These are phyloP conservation scores for Antrodiella citrinella DNA, from an alignment of 768 basidiomycete species.

Conservation along the genomic window DNA sequence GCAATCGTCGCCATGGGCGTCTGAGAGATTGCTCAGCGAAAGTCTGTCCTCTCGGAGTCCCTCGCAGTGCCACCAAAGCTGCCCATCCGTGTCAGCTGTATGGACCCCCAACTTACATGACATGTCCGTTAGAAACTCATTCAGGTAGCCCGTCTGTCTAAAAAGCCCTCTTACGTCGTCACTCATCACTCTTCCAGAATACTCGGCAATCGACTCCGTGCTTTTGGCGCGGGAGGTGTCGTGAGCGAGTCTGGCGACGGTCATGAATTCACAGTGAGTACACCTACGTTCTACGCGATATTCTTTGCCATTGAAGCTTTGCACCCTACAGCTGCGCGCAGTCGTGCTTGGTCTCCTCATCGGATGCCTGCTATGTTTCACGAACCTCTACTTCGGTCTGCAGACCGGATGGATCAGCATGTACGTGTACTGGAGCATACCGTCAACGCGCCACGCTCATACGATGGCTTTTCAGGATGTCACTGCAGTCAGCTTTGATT, in stretches of 20 bases:
- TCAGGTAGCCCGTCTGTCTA: too few relatives aligned
- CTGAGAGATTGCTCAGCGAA: too few relatives aligned
- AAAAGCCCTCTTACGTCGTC: too few relatives aligned
- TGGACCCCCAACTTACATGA: too few relatives aligned
- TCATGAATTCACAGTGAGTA: background rate
- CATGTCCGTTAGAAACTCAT: too few relatives aligned
- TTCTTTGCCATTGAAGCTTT: background rate
- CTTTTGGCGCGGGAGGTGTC: too few relatives aligned
- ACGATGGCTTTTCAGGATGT: slow-evolving; percentile 63
- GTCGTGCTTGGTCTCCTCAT: slow-evolving; percentile 74
- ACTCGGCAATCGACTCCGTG: background rate
- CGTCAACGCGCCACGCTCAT: background rate
- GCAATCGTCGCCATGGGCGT: too few relatives aligned
- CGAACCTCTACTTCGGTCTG: slow-evolving; percentile 82
- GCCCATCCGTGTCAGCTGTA: too few relatives aligned
- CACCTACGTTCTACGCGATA: background rate
- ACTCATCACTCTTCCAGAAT: too few relatives aligned
- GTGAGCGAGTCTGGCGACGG: background rate
- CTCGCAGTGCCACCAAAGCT: too few relatives aligned
- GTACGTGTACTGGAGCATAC: slow-evolving; percentile 31
- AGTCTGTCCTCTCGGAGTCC: too few relatives aligned
- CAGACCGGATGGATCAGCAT: slow-evolving; percentile 90
- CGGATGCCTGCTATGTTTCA: slow-evolving; percentile 84
- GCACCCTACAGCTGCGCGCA: slow-evolving; percentile 36
- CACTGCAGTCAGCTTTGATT: slow-evolving; percentile 87